These are phyloP conservation scores for Cladosporium sphaerospermum DNA, from an alignment of 2,329 filamentous ascomycete species.

Conservation along the genomic window DNA sequence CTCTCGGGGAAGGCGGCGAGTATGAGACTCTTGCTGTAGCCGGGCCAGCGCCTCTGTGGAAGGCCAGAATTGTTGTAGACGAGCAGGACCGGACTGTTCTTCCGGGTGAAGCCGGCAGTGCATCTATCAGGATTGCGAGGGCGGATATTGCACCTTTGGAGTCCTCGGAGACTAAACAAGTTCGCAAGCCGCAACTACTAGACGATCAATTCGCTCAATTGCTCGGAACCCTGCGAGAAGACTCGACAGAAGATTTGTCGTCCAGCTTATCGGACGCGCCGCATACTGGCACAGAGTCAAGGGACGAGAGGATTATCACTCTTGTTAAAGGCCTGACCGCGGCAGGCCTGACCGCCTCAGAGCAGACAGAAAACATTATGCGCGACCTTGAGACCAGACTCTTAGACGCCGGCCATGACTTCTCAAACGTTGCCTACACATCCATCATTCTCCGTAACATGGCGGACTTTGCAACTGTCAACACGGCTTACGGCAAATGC, in stretches of 20 bases:
- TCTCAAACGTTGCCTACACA: constrained; percentile 34
- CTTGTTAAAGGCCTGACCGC: constrained; percentile 29
- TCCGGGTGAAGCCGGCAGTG: constrained; percentile 67
- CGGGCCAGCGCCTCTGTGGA: constrained; percentile 69
- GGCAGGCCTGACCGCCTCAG: constrained; percentile 33
- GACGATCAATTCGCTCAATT: constrained; percentile 52
- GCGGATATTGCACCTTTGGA: constrained; percentile 5
- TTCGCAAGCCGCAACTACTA: constrained; percentile 59
- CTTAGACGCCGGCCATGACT: constrained; percentile 21
- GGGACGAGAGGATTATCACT: constrained; percentile 3
- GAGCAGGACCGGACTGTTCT: constrained; percentile 50
- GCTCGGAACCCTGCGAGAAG: not conserved
- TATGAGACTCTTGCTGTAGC: constrained; percentile 88
- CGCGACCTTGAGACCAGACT: constrained; percentile 28
- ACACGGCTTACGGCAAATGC: constrained; percentile 66
- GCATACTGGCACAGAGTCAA: not conserved
- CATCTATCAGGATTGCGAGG: constrained; percentile 58
- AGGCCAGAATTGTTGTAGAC: constrained; percentile 58
- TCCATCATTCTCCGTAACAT: constrained; percentile 71
- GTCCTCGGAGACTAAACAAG: constrained; percentile 14
- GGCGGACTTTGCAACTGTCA: constrained; percentile 69
- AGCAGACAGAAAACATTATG: constrained; percentile 37
- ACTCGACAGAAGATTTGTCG: too few species aligned
- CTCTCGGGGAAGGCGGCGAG: constrained; percentile 88
- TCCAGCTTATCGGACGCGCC: not conserved